Evolutionary conservation across 352 stramenopile genomes (phyloP).

Genomic region (Lagenidium giganteum): DNA sequence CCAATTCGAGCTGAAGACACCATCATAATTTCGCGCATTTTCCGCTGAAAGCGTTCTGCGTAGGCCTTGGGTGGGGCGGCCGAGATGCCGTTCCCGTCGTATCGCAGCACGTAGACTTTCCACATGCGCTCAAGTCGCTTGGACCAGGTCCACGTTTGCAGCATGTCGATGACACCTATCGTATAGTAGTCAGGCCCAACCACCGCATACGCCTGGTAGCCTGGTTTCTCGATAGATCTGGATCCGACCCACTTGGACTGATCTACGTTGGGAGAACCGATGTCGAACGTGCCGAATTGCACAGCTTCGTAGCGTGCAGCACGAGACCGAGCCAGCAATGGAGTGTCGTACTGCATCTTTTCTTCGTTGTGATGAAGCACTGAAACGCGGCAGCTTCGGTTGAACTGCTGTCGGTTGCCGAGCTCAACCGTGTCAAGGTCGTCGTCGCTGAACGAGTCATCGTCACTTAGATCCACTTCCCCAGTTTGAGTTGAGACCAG

Average conservation of each 20-base stretch:
- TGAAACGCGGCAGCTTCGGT: conserved; percentile 68
- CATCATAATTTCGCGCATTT: conserved; percentile 84
- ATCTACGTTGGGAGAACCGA: conserved; percentile 11
- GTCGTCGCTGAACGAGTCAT: conserved; percentile 24
- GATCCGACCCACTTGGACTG: conserved; percentile 46
- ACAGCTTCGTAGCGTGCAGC: conserved; percentile 10
- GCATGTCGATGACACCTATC: conserved; percentile 86
- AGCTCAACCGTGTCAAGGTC: conserved; percentile 27
- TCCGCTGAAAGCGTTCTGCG: conserved; percentile 71
- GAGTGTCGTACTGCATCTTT: conserved; percentile 32
- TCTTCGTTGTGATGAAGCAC: conserved; percentile 52
- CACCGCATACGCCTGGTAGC: conserved; percentile 69
- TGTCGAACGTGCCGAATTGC: conserved; percentile 21
- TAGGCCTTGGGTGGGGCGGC: conserved; percentile 72
- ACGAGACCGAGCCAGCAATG: conserved; percentile 39
- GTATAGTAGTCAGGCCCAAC: conserved; percentile 86
- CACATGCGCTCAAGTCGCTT: conserved; percentile 82
- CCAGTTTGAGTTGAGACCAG: conserved; percentile 35
- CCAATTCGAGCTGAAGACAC: conserved; percentile 50
- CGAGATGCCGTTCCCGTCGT: conserved; percentile 69
- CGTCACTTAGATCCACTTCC: conserved; percentile 8
- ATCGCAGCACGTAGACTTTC: conserved; percentile 76
- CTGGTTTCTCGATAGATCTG: conserved; percentile 53
- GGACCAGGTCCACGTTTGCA: conserved; percentile 84
- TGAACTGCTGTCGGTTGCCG: conserved; percentile 46